Evolutionary conservation across 306 rosid genomes (phyloP).

Genomic region (Sicyos baderoa): DNA sequence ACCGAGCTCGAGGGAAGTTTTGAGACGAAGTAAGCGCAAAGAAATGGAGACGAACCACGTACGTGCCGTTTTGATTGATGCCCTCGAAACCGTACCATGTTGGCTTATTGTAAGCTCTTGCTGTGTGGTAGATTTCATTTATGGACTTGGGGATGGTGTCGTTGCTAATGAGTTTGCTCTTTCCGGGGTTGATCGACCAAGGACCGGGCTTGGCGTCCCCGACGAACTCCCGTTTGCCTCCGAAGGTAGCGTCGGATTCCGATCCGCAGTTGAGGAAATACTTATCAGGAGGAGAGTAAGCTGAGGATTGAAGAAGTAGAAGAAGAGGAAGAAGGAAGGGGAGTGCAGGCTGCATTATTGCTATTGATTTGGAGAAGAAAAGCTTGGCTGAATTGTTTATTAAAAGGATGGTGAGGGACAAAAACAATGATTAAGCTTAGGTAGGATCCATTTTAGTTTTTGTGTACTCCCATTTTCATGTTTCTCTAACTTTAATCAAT

Average conservation of each 20-base stretch:
- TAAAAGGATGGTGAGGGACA: too few relatives aligned
- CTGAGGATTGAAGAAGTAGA: neutral
- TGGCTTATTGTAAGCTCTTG: conserved; percentile 17
- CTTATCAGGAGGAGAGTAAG: neutral
- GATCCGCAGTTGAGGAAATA: conserved; percentile 21
- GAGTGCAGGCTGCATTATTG: neutral
- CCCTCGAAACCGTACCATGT: conserved; percentile 13
- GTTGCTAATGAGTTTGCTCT: neutral
- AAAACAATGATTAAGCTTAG: too few relatives aligned
- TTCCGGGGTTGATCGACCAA: conserved; percentile 15
- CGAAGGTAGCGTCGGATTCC: neutral
- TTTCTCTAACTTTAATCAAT: too few relatives aligned
- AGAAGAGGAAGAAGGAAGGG: neutral
- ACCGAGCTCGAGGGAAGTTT: conserved; percentile 11
- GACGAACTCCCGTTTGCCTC: neutral
- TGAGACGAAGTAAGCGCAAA: neutral
- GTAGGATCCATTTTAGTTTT: too few relatives aligned
- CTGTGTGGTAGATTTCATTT: conserved; percentile 17
- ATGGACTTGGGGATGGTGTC: neutral
- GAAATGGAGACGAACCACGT: conserved; percentile 22
- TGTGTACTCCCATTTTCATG: too few relatives aligned
- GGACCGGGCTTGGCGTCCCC: conserved; percentile 9
- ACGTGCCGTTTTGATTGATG: conserved; percentile 5
- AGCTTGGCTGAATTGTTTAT: neutral
- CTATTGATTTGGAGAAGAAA: neutral